Base-by-base conservation (phyloP, 768 basidiomycete species). In the Phylloporus rhodoxanthus region DNA sequence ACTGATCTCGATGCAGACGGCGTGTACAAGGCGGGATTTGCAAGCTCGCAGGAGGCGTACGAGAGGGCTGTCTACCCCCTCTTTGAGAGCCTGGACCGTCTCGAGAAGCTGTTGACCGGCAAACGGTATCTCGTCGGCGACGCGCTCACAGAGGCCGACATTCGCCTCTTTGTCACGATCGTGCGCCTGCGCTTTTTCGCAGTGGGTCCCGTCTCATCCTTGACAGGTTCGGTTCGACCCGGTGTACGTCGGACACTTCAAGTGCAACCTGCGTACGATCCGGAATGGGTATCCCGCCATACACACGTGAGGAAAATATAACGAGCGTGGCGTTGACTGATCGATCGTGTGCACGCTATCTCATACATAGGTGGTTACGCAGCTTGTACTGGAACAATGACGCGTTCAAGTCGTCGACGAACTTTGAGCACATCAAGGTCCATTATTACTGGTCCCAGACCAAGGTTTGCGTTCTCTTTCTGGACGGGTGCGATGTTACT, bases 101-200 rank as follows among this genome's bases (percentile, higher is more conserved):
- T 88, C 30, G 94, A 99, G 64, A 78, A 79, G 62, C 69, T 87
- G 29, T 72, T 97, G 45, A 74, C 75, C 23, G 88, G 83, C 10
- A 87, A 87, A 64, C 80, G 91, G 26, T 96, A 85, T 67, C 76
- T 97, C 42, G 73, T 96, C 39, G 93, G 93, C n/a, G 74, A 80
- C 59, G 72, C 51, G 43, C 78, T 99, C 41, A 96, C 92, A 1
- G 89, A 91, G 63, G 86, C 87, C 2, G 89, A 91, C 57, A 71
- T 86, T 45, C 80, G 95, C 45, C 82, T 98, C 36, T 98, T 80
- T 71, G 92, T 95, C n/a, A 96, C 95, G 2, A 85, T 93, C 51
- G 86, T 93, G 54, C 57, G 87, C 15, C 29, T 30, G 33, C 19
- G 9, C 9, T 20, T 21, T 10, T 28, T 15, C 1, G 1, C n/a